phyloP scores from a whole-genome alignment of 441 rosid genomes.

The Theobroma grandiflorum region DNA sequence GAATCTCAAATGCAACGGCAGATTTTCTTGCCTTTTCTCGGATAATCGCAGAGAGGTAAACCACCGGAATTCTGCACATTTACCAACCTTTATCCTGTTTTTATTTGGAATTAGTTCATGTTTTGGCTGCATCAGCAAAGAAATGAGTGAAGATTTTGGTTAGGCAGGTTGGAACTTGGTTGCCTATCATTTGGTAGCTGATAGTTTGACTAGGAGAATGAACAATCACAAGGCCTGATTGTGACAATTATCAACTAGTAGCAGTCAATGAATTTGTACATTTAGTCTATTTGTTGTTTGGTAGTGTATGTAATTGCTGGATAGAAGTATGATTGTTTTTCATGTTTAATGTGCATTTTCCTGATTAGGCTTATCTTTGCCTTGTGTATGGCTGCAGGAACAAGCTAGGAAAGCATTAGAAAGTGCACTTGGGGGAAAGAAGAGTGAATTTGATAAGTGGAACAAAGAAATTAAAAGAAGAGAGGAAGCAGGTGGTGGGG shows the following conservation, averaged over 20 bases:
- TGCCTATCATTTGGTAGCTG: neutral
- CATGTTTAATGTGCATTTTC: slow-evolving; percentile 5
- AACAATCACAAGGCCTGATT: neutral
- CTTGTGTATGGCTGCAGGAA: slow-evolving; percentile 54
- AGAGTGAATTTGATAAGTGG: slow-evolving; percentile 83
- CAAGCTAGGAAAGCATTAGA: slow-evolving; percentile 92
- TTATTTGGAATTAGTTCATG: neutral
- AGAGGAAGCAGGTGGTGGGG: slow-evolving; percentile 80
- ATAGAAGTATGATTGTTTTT: neutral
- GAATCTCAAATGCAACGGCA: slow-evolving; percentile 51
- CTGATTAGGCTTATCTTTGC: neutral
- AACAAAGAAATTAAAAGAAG: slow-evolving; percentile 82
- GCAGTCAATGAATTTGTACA: neutral
- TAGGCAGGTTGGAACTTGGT: neutral
- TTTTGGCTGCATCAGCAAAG: neutral
- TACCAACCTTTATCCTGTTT: neutral
- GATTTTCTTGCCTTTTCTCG: slow-evolving; percentile 70
- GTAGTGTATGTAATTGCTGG: neutral
- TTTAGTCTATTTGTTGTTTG: neutral
- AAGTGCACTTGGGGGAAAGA: slow-evolving; percentile 89
- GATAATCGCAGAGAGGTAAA: slow-evolving; percentile 67
- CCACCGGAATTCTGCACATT: neutral
- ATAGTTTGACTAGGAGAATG: neutral
- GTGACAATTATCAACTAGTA: neutral
- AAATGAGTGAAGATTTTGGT: neutral